These are phyloP conservation scores for Scheffersomyces parashehatae DNA, from an alignment of 1,139 yeast genomes.

Conservation along the genomic window DNA sequence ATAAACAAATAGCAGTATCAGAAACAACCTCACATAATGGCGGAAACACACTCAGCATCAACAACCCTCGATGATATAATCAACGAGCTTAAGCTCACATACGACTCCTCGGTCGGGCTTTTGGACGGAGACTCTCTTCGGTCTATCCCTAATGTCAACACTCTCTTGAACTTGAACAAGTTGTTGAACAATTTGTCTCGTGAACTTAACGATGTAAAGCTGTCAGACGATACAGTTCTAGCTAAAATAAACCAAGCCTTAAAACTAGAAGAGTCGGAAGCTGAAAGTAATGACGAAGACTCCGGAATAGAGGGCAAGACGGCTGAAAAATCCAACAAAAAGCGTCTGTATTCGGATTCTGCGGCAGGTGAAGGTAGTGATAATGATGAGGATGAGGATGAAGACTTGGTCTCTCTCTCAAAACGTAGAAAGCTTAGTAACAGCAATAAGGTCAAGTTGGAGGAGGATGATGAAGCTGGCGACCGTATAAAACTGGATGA, in stretches of 20 bases:
- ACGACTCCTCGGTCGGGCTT: conserved; percentile 60
- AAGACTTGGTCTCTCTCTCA: conserved; percentile 4
- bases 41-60: conserved; percentile 34
- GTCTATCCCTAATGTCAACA: conserved; percentile 46
- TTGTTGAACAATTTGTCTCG: conserved; percentile 49
- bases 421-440: conserved; percentile 5
- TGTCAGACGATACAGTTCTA: conserved; percentile 43
- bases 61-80: conserved; percentile 53
- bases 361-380: conserved; percentile 8
- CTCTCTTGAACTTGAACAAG: conserved; percentile 47
- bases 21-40: neutral
- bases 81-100: conserved; percentile 51
- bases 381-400: conserved; percentile 12
- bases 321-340: conserved; percentile 8
- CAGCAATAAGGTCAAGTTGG: conserved; percentile 1
- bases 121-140: conserved; percentile 59
- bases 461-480: conserved; percentile 6
- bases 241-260: conserved; percentile 18
- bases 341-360: neutral
- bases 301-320: conserved; percentile 3
- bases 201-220: conserved; percentile 49
- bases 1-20: no score
- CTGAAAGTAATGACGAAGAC: conserved; percentile 8
- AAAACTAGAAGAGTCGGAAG: conserved; percentile 6
- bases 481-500: conserved; percentile 7